Evolutionary conservation across 2,329 filamentous ascomycete genomes (phyloP).

Genomic region (Chaetoscypha palmicola): DNA sequence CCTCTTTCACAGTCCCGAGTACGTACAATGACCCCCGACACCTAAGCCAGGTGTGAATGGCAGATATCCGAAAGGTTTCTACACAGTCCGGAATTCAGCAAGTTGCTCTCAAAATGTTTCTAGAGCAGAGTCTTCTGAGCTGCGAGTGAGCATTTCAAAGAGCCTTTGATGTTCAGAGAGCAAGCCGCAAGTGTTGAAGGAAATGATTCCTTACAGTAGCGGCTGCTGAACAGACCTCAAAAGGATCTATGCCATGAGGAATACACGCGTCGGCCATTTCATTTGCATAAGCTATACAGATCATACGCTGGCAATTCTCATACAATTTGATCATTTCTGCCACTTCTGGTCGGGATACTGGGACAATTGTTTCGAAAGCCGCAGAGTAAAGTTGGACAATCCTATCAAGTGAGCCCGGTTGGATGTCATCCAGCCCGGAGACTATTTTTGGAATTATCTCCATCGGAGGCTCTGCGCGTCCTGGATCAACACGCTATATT

Average conservation of each 20-base stretch:
- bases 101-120: too few species aligned
- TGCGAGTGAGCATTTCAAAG: too few species aligned
- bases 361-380: conserved; percentile 42
- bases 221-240: conserved; percentile 43
- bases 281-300: conserved; percentile 48
- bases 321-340: conserved; percentile 54
- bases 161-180: too few species aligned
- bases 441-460: conserved; percentile 46
- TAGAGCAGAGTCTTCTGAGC: too few species aligned
- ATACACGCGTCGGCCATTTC: conserved; percentile 49
- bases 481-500: conserved; percentile 48
- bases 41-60: conserved; percentile 42
- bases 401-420: conserved; percentile 38
- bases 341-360: conserved; percentile 45
- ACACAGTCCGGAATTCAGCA: too few species aligned
- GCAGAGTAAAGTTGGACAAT: conserved; percentile 40
- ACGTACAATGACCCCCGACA: conserved; percentile 50
- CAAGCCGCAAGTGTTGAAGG: too few species aligned
- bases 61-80: conserved; percentile 47
- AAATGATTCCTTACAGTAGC: too few species aligned
- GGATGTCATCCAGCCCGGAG: conserved; percentile 43
- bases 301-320: conserved; percentile 51
- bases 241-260: conserved; percentile 40
- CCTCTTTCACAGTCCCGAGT: too few species aligned
- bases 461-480: conserved; percentile 36